Evolutionary conservation across 345 rosid species (phyloP), one percentile per base, ranked within the genome.

Genomic region (Kandelia obovata): DNA sequence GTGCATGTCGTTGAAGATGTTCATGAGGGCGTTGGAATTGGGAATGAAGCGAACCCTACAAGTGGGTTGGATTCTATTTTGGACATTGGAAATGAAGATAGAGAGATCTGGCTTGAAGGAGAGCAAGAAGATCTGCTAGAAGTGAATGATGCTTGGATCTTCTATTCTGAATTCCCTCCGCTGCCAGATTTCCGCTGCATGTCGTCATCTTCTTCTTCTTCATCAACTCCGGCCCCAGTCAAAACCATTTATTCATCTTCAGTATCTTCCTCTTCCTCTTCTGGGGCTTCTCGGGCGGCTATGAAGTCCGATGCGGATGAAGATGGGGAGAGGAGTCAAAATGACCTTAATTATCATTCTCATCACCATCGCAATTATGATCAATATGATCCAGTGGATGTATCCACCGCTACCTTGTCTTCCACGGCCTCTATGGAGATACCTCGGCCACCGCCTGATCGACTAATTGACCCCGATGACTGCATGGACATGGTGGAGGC

Each of bases 141-240:
- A 69, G 83, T 82, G 20, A 79, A 78, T 62, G 96, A 83, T 37
- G 70, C 85, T 61, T 86, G 89, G 0, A 74, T 88, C 55, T 87
- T 87, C 77, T 89, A 84, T 27, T 77, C 70, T 21, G 94, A 92
- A 67, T 84, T 87, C 66, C 96, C 94, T 25, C 76, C 85, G 3
- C 87, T 92, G 2, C 89, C 92, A 27, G 97, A 89, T 65, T 88
- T 96, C 64, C 90, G 96, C 62, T 90, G 96, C 99, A 95, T 95
- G 97, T 96, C 99, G 0, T 88, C 96, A 1, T 83, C 99, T n/a
- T 92, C 97, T 9, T 95, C 98, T 0, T 87, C 97, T 58, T 92
- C 99, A 27, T 87, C 97, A 7, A 85, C 92, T 77, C 91, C 84
- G 31, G 90, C 87, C 6, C 91, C 93, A 6, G 81, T 79, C 58